phyloP scores from a whole-genome alignment of 2,329 filamentous ascomycete genomes.

The Venturia oleaginea region DNA sequence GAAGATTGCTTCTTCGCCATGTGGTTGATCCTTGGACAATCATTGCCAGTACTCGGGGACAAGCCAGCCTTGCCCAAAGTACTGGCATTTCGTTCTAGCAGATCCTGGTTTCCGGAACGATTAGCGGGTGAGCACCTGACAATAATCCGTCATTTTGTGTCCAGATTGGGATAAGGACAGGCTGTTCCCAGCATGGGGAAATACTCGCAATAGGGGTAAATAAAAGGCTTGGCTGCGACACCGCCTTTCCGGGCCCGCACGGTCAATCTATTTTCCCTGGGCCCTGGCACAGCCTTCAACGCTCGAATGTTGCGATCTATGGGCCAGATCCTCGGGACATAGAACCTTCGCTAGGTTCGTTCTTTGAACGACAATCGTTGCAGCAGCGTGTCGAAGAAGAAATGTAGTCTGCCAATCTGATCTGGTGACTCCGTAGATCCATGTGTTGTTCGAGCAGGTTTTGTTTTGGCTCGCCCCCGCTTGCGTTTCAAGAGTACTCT shows the following conservation, averaged over 20 bases:
- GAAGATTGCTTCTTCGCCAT: background rate
- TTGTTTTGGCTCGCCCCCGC: background rate
- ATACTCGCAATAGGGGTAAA: background rate
- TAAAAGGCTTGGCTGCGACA: background rate
- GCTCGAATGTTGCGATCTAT: background rate
- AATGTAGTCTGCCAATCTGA: background rate
- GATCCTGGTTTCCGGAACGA: conserved; percentile 1
- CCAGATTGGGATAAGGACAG: background rate
- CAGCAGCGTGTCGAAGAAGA: background rate
- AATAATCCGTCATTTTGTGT: background rate
- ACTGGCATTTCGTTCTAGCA: background rate
- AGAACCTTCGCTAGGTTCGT: background rate
- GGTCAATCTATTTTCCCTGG: background rate
- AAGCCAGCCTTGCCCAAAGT: background rate
- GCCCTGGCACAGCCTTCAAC: background rate
- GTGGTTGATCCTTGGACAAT: background rate
- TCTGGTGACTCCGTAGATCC: background rate
- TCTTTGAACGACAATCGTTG: background rate
- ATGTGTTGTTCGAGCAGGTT: background rate
- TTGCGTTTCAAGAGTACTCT: background rate
- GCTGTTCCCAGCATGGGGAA: background rate
- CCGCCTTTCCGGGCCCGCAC: background rate
- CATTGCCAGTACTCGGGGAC: background rate
- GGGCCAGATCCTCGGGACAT: background rate
- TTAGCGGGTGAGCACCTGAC: background rate